These are phyloP conservation scores for Trametes elegans DNA, from an alignment of 768 basidiomycete genomes.

Conservation along the genomic window DNA sequence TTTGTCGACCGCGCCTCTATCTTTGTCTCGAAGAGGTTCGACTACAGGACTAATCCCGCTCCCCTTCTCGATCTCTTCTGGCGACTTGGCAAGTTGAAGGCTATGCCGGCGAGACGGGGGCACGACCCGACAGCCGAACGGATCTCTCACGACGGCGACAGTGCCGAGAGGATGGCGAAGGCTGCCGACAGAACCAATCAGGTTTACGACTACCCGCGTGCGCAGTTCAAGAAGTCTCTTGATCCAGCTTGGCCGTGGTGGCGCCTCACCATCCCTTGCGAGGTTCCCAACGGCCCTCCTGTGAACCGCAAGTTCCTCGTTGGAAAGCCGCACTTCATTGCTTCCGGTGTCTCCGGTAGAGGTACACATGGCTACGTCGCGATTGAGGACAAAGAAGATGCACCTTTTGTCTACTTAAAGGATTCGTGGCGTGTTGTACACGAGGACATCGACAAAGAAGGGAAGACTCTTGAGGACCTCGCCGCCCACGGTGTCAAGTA, in stretches of 20 bases:
- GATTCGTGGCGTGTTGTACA: not conserved
- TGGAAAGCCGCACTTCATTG: not conserved
- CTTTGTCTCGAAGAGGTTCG: not conserved
- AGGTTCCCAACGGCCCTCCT: not conserved
- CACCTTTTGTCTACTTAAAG: conserved; percentile 1
- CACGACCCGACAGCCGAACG: not conserved
- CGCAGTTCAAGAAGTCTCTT: not conserved
- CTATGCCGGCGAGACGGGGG: not conserved
- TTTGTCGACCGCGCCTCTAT: conserved; percentile 2
- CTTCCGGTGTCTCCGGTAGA: not conserved
- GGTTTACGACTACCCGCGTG: not conserved
- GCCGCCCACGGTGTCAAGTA: not conserved
- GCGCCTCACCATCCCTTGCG: not conserved
- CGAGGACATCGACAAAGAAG: not conserved
- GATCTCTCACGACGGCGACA: not conserved
- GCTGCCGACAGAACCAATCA: not conserved
- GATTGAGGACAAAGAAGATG: not conserved
- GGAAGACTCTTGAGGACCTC: not conserved
- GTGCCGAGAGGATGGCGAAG: not conserved
- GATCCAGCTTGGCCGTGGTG: no score
- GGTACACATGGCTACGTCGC: conserved; percentile 1
- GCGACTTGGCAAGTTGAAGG: not conserved
- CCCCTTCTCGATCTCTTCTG: conserved; percentile 3
- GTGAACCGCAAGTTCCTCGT: not conserved
- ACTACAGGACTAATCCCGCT: not conserved